Conservation (phyloP, 129 eudicot genomes). For the Deinandra increscens region DNA sequence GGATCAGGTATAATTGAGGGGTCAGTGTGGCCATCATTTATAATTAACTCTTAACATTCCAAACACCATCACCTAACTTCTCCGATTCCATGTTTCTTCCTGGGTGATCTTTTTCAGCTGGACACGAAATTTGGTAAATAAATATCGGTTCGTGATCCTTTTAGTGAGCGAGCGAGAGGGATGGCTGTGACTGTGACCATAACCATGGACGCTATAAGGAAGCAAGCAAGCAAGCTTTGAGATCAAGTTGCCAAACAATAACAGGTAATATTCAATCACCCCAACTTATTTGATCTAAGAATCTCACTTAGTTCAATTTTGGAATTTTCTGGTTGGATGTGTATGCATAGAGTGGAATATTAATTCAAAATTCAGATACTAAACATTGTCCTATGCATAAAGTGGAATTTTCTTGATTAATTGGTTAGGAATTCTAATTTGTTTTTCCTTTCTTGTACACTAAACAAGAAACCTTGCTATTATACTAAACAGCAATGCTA, state of each 20-base stretch:
- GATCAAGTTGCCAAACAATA: conserved; percentile 98
- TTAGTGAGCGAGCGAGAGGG: background rate
- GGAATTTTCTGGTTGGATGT: background rate
- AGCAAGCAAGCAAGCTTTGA: conserved; percentile 88
- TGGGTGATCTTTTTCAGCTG: conserved; percentile 25
- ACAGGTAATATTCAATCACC: conserved; percentile 51
- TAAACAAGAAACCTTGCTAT: no score
- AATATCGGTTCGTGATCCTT: conserved; percentile 7
- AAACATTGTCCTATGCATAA: no score
- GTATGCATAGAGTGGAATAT: background rate
- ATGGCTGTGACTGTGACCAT: conserved; percentile 2
- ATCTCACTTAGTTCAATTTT: conserved; percentile 9
- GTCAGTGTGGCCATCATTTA: no score
- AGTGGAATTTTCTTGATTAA: no score
- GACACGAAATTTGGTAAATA: conserved; percentile 16
- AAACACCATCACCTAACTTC: no score
- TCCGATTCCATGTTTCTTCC: no score
- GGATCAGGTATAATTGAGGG: no score
- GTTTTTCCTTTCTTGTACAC: no score
- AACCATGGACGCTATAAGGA: conserved; percentile 86
- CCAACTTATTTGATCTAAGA: background rate
- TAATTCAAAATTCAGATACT: background rate
- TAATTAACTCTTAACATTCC: no score
- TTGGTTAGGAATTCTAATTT: no score
- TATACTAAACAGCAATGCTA: no score